Conservation (phyloP, 371 early-diverging fungal genomes). For the Mortierella sp. region DNA sequence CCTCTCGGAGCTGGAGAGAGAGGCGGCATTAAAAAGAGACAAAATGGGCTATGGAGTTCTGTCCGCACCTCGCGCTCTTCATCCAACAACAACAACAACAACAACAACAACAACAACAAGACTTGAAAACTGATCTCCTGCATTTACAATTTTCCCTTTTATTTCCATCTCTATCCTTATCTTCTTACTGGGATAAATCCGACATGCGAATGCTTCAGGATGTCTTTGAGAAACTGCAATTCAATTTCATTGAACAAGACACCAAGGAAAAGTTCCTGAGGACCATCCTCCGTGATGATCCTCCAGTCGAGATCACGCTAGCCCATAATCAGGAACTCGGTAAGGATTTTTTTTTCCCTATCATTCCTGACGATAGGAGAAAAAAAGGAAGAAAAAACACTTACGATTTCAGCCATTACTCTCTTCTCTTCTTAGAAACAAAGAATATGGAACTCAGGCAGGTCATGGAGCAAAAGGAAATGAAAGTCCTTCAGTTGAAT, state of each 20-base stretch:
- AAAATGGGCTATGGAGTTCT: too few species aligned
- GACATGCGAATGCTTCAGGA: slow-evolving; percentile 40
- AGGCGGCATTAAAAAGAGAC: too few species aligned
- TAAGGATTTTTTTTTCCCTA: not conserved
- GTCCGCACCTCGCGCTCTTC: too few species aligned
- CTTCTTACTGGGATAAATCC: too few species aligned
- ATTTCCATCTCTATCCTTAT: not conserved
- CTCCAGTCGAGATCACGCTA: slow-evolving; percentile 51
- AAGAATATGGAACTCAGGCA: not conserved
- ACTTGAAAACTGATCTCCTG: not conserved
- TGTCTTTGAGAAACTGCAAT: slow-evolving; percentile 63
- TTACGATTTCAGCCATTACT: too few species aligned
- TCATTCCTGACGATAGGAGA: not conserved
- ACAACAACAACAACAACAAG: too few species aligned
- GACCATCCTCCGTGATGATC: slow-evolving; percentile 54
- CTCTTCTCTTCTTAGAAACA: not conserved
- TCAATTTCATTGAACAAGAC: slow-evolving; percentile 64
- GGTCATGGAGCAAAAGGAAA: not conserved
- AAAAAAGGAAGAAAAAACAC: too few species aligned
- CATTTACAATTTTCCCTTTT: not conserved
- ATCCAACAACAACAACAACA: too few species aligned
- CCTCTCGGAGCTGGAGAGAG: too few species aligned
- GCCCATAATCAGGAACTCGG: slow-evolving; percentile 50
- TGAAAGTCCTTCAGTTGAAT: not conserved
- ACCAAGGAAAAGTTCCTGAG: slow-evolving; percentile 65